A percentile compares a stretch with the other conserved stretches of the same genome.
phyloP scores from a whole-genome alignment of 345 rosid species.

The Salix suchowensis region DNA sequence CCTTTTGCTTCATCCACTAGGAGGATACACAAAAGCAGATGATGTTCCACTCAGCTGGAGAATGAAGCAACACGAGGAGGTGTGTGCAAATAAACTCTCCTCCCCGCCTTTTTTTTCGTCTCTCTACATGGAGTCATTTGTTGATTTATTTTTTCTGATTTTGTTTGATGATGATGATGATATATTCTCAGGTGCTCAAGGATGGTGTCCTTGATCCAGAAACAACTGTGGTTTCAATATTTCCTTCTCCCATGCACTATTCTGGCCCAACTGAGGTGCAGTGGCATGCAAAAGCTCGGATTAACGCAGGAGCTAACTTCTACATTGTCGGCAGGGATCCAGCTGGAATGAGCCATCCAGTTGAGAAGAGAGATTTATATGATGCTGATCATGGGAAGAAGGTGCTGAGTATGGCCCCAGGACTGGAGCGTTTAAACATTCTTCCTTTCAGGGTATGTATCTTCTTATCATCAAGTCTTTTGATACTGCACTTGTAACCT shows the following conservation, averaged over 20 bases:
- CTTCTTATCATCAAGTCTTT: background rate
- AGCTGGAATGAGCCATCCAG: slow-evolving; percentile 97
- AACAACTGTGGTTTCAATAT: slow-evolving; percentile 92
- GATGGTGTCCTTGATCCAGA: slow-evolving; percentile 99
- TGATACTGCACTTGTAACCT: background rate
- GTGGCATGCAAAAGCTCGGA: slow-evolving; percentile 98
- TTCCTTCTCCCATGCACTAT: slow-evolving; percentile 99
- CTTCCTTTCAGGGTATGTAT: slow-evolving; percentile 86
- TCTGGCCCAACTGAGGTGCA: slow-evolving; percentile 99
- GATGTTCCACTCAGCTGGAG: slow-evolving; percentile 98
- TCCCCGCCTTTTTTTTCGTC: background rate
- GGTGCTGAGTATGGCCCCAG: slow-evolving; percentile 95
- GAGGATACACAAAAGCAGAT: slow-evolving; percentile 95
- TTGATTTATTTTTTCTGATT: background rate
- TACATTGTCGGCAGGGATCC: slow-evolving; percentile 99
- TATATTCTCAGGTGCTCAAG: slow-evolving; percentile 73
- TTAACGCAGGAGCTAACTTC: slow-evolving; percentile 97
- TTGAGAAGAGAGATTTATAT: slow-evolving; percentile 86
- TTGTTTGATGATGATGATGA: background rate
- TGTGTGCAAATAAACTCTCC: slow-evolving; percentile 5
- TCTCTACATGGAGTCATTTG: background rate
- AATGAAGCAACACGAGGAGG: slow-evolving; percentile 98
- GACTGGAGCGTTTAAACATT: slow-evolving; percentile 88
- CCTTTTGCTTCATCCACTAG: slow-evolving; percentile 91
- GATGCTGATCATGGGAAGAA: slow-evolving; percentile 99